Evolutionary conservation across 805 yeast genomes (phyloP).

Genomic region (Wickerhamomyces pijperi): DNA sequence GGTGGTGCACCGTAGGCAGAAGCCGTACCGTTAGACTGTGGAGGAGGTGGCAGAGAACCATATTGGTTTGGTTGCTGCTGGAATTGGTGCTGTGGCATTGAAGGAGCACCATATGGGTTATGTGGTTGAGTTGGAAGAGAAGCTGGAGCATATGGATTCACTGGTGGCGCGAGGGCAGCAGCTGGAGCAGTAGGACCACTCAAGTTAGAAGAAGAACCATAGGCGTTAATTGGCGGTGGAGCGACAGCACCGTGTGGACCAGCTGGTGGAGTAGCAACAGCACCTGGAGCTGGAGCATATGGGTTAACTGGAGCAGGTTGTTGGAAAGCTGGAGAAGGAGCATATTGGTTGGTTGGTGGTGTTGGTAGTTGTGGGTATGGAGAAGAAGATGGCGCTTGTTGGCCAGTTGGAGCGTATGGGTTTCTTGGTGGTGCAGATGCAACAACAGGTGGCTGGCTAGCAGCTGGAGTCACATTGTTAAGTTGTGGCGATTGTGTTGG

Average conservation of each 20-base stretch:
- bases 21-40: neutral
- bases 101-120: constrained; percentile 13
- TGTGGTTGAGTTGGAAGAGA: constrained; percentile 15
- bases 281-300: constrained; percentile 17
- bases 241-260: constrained; percentile 24
- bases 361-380: constrained; percentile 2
- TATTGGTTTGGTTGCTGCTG: neutral
- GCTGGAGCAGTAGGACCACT: constrained; percentile 20
- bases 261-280: constrained; percentile 2
- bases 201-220: constrained; percentile 14
- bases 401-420: constrained; percentile 26
- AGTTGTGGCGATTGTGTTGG: constrained; percentile 14
- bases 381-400: neutral
- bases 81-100: constrained; percentile 5
- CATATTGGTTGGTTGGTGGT: constrained; percentile 5
- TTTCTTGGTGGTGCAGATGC: constrained; percentile 15
- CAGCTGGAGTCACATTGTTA: constrained; percentile 25
- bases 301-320: constrained; percentile 21
- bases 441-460: constrained; percentile 8
- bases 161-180: constrained; percentile 13
- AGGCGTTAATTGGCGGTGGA: constrained; percentile 25
- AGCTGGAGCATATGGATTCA: constrained; percentile 27
- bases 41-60: constrained; percentile 3
- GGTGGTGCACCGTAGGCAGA: neutral
- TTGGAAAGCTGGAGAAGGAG: constrained; percentile 4